Base-by-base conservation (phyloP, 768 basidiomycete species). In the Rickenella mellea region DNA sequence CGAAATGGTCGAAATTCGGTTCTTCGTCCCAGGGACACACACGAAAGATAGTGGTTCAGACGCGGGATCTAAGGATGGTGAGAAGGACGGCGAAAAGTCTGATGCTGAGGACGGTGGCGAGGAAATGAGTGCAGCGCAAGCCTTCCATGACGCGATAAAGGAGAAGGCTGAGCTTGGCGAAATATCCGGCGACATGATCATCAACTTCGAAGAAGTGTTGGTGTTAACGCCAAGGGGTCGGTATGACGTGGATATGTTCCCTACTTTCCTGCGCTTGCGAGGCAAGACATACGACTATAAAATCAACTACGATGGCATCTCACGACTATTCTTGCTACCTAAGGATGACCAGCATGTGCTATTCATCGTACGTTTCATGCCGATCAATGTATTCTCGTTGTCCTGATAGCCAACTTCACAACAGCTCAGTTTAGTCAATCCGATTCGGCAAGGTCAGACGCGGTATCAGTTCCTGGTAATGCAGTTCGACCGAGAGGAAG, bases 211-310 rank as follows among this genome's bases (percentile, higher is more conserved):
- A 55, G 96, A 99, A 51, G 84, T 98, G 12, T 74, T 92, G 19
- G 90, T 98, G 4, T 70, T 92, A 33, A 98, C 96, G 0, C 96
- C 96, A 46, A 81, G 94, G 71, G 93, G 94, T 41, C 82, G 91
- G 42, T 96, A 93, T 61, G 93, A 97, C 54, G 83, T 99, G 65
- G 96, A 98, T 65, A 91, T 99, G 85, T 97, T 89, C 70, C 80
- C 80, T 20, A 87, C 88, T 41, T 98, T 92, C 67, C 61, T 99
- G 56, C 82, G 96, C 31, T 66, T 98, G 25, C 83, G 92, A n/a
- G 96, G 96, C 40, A 96, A 97, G 65, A 97, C 93, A 1, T 98
- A 98, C 63, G 96, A 99, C 62, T 99, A 99, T 73, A 92, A 97
- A 64, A 89, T 99, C 44, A 70, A 88, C 19, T 96, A 93, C 63